These are phyloP conservation scores for Calocybe gangraenosa DNA, from an alignment of 768 basidiomycete genomes.

Conservation along the genomic window DNA sequence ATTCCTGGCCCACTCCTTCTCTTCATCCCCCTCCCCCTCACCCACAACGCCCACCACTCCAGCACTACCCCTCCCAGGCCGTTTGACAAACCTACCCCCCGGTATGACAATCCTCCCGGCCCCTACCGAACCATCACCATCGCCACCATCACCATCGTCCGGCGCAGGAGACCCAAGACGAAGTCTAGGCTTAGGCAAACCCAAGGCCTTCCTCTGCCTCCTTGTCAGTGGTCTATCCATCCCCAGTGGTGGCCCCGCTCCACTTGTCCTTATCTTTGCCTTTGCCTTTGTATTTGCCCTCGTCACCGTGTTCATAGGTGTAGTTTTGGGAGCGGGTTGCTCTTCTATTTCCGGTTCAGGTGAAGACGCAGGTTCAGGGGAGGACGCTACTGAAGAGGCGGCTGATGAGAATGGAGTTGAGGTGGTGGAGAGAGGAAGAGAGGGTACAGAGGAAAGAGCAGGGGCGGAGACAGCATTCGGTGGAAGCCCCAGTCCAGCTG, in stretches of 20 bases:
- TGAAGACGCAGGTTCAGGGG: conserved; percentile 1
- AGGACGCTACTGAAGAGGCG: neutral
- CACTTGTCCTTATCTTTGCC: conserved; percentile 3
- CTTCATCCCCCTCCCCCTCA: conserved; percentile 25
- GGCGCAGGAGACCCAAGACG: conserved; percentile 24
- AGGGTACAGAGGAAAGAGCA: neutral
- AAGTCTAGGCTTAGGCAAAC: conserved; percentile 54
- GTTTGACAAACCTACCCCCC: conserved; percentile 43
- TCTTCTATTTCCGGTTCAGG: conserved; percentile 9
- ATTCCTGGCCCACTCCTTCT: conserved; percentile 55
- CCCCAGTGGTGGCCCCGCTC: conserved; percentile 4
- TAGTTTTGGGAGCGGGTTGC: too few relatives aligned
- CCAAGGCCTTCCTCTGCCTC: conserved; percentile 64
- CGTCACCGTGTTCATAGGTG: too few relatives aligned
- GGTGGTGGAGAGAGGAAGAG: conserved; percentile 19
- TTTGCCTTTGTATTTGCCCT: neutral
- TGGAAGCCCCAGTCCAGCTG: conserved; percentile 18
- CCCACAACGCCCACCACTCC: conserved; percentile 24
- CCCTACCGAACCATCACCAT: conserved; percentile 30
- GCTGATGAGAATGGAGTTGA: conserved; percentile 3
- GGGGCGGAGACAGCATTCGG: conserved; percentile 16
- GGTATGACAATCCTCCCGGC: conserved; percentile 69
- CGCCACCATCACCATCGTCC: conserved; percentile 20
- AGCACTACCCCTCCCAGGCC: conserved; percentile 18
- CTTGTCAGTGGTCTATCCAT: conserved; percentile 49